Base-by-base conservation (phyloP, 768 basidiomycete species). In the Coprinopsis strossmayeri region DNA sequence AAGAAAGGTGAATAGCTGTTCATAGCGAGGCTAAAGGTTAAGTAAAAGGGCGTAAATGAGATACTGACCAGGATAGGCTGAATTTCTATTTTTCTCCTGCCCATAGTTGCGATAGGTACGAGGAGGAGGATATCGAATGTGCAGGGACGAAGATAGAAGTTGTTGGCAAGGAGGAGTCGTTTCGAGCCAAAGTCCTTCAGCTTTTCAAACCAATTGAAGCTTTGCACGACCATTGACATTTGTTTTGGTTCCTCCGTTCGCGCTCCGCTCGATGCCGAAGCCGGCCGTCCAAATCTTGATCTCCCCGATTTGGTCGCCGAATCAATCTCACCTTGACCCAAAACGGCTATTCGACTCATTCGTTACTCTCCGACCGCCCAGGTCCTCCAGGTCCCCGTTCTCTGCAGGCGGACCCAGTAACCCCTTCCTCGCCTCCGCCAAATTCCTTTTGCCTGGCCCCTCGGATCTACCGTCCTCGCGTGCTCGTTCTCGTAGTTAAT, bases 1-100 rank as follows among this genome's bases (percentile, higher is more conserved):
- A 69, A 70, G 74, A 60, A 42, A 10, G 10, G 40, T 42, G 9
- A 42, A 17, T 17, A 42, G 17, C 18, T 18, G 17, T 38, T 18
- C 17, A 9, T 5, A 38, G 35, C 5, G 9, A 18, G 35, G 35
- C 10, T 5, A 11, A 42, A 42, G 40, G 40, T 23, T 42, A 23
- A 42, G 11, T 18, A 21, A 7, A 24, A 17, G 23, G 23, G 40
- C 23, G 40, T 11, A 9, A 5, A 38, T 18, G 23, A 42, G 5
- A 10, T 5, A 42, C 40, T 42, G 40, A 42, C 40, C 40, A 26
- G 21, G 40, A 42, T 42, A 25, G 40, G 40, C 18, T 42, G 40
- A 9, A 42, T 42, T 42, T 23, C 40, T 42, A 42, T 42, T 42
- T 42, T 42, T 42, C 40, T 21, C 40, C 40, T 23, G 40, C 40